Evolutionary conservation across 805 yeast genomes (phyloP), one percentile per base, ranked within the genome.

Genomic region (Candida vartiovaarae): DNA sequence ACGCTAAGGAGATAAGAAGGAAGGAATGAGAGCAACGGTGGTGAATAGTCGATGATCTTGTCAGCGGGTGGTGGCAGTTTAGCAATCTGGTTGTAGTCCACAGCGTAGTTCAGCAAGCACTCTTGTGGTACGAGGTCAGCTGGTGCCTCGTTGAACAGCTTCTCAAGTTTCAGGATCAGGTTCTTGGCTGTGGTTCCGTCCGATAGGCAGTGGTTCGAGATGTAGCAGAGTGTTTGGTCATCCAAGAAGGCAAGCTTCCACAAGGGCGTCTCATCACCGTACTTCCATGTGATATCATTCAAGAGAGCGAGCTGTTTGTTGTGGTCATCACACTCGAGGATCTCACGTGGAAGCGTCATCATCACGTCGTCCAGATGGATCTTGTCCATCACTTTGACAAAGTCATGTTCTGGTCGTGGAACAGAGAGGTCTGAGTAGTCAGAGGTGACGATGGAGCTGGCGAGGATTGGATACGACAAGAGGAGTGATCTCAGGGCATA

Each of bases 161-260:
- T 10, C 20, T 39, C 38, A 9, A 55, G 32, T 33, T 50, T 53
- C 24, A 44, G 43, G 15, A 48, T 24, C 9, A 54, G 40, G 37
- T 45, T 32, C 36, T 44, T 51, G 4, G 47, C 55, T 32, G 47
- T 38, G 2, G 45, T 40, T 8, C 56, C 59, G 39, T 55, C 59
- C 8, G 56, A 42, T 8, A 54, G 35, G 36, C 47, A 47, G 36
- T 55, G 59, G 36, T 52, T 54, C 8, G 53, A 44, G n/a, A 55
- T 27, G 36, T 41, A 47, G 1, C 38, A 49, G 15, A 55, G 6
- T 1, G 59, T 55, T 9, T 38, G 3, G 11, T 45, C 48, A 29
- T 53, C 49, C 20, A 55, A 32, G 15, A 46, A 30, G 1, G 44
- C 51, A 8, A 55, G 24, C 37, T 42, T 53, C 55, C 57, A 55